Percentiles rank a stretch among this genome's conserved stretches.
These are phyloP conservation scores for Phytophthora hibernalis DNA, from an alignment of 352 stramenopile genomes.

Conservation along the genomic window DNA sequence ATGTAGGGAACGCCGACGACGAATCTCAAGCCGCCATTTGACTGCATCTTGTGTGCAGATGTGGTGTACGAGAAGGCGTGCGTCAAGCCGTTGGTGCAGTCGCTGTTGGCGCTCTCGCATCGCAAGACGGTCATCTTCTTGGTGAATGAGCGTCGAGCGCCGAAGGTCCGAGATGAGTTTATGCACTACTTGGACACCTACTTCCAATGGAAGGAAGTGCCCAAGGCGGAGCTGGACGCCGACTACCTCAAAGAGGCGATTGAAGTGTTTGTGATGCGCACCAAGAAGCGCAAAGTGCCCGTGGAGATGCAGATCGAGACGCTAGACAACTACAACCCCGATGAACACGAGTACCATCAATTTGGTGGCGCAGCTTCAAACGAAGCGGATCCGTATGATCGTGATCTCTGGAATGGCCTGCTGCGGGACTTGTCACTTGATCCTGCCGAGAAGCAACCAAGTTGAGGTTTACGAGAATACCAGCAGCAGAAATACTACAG, in stretches of 20 bases:
- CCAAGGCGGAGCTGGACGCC: slow-evolving; percentile 60
- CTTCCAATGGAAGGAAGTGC: slow-evolving; percentile 78
- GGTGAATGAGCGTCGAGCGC: slow-evolving; percentile 76
- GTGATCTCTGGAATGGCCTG: slow-evolving; percentile 75
- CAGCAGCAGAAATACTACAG: too few species aligned
- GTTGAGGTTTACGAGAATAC: too few species aligned
- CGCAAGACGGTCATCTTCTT: slow-evolving; percentile 83
- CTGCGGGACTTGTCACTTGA: slow-evolving; percentile 47
- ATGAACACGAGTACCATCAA: slow-evolving; percentile 52
- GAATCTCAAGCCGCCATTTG: slow-evolving; percentile 68
- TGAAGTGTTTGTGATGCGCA: slow-evolving; percentile 80
- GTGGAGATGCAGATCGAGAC: slow-evolving; percentile 69
- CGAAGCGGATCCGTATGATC: slow-evolving; percentile 62
- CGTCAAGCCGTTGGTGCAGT: slow-evolving; percentile 81
- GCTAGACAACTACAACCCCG: slow-evolving; percentile 32
- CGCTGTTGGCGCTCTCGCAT: slow-evolving; percentile 76
- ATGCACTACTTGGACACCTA: slow-evolving; percentile 69
- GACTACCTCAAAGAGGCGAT: slow-evolving; percentile 80
- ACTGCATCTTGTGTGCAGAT: slow-evolving; percentile 84
- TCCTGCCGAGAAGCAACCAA: slow-evolving; percentile 25
- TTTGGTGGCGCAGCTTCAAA: slow-evolving; percentile 34
- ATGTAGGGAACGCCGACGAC: slow-evolving; percentile 66
- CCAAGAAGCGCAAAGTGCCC: slow-evolving; percentile 80
- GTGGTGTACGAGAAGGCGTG: slow-evolving; percentile 85
- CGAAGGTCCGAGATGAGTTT: slow-evolving; percentile 72